phyloP scores from a whole-genome alignment of 2,329 filamentous ascomycete species.

The Leptographium radiaticola region DNA sequence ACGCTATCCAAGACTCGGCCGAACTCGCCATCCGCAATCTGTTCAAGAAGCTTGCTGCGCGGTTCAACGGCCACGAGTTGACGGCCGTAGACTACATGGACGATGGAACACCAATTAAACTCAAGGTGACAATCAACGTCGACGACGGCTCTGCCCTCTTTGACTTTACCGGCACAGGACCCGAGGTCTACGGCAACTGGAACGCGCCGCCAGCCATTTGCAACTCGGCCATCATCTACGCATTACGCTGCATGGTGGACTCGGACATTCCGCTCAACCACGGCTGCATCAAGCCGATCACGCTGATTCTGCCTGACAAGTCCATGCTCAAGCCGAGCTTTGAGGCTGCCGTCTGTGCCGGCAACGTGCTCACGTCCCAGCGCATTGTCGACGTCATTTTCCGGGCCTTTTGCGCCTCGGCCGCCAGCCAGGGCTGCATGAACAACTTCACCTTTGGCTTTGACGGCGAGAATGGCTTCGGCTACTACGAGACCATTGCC shows the following conservation, averaged over 20 bases:
- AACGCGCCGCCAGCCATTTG: conserved; percentile 8
- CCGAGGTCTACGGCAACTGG: conserved; percentile 15
- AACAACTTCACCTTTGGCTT: conserved; percentile 8
- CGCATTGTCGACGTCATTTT: conserved; percentile 20
- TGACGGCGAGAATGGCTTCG: conserved; percentile 6
- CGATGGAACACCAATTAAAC: conserved; percentile 20
- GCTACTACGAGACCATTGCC: conserved; percentile 18
- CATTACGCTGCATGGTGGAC: conserved; percentile 20
- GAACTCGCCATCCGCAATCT: conserved; percentile 58
- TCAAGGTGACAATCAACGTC: conserved; percentile 18
- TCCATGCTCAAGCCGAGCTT: conserved; percentile 19
- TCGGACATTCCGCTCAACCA: conserved; percentile 25
- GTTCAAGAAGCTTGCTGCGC: conserved; percentile 50
- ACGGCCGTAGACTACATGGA: conserved; percentile 25
- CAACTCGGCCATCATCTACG: conserved; percentile 22
- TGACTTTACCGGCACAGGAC: conserved; percentile 22
- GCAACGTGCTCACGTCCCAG: conserved; percentile 16
- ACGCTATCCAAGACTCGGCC: conserved; percentile 62
- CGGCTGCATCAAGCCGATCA: conserved; percentile 22
- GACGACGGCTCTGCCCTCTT: conserved; percentile 18
- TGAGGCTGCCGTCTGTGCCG: conserved; percentile 26
- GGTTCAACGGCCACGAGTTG: conserved; percentile 23
- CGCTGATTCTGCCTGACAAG: conserved; percentile 18
- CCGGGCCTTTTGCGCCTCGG: conserved; percentile 14
- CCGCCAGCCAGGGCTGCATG: conserved; percentile 18